These are phyloP conservation scores for Xylaria flabelliformis DNA, from an alignment of 495 filamentous ascomycete species.

Conservation along the genomic window DNA sequence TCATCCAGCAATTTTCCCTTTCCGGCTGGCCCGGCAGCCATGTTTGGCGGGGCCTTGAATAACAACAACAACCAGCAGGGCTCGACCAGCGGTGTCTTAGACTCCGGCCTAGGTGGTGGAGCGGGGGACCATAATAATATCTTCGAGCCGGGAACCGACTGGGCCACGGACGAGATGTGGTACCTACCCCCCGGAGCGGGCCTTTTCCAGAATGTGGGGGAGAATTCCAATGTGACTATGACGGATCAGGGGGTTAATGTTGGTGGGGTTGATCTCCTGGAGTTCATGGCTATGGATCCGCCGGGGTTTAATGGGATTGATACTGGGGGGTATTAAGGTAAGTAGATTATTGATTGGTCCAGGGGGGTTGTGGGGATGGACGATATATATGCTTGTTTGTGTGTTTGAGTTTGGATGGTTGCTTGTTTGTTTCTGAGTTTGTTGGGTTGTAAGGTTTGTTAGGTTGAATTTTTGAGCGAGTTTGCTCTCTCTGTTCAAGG, in stretches of 20 bases:
- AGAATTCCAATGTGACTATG: constrained; percentile 59
- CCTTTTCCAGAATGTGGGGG: constrained; percentile 60
- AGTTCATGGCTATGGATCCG: constrained; percentile 63
- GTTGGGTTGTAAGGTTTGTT: too few species aligned
- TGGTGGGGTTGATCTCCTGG: constrained; percentile 61
- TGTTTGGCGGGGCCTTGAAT: constrained; percentile 53
- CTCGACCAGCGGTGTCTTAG: constrained; percentile 43
- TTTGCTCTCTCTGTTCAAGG: too few species aligned
- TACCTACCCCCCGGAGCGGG: constrained; percentile 61
- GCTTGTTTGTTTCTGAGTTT: background rate
- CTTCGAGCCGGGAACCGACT: constrained; percentile 48
- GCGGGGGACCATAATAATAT: constrained; percentile 27
- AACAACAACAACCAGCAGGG: constrained; percentile 26
- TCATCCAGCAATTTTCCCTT: constrained; percentile 55
- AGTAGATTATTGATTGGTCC: too few species aligned
- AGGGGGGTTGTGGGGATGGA: background rate
- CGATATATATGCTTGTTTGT: background rate
- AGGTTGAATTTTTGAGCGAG: too few species aligned
- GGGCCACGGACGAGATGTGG: constrained; percentile 59
- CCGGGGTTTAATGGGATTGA: constrained; percentile 37
- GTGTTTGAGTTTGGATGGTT: background rate
- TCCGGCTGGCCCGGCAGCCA: constrained; percentile 51
- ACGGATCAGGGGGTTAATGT: constrained; percentile 65
- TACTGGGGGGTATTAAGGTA: background rate
- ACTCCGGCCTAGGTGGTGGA: constrained; percentile 30